Base-by-base conservation (phyloP, 345 rosid species). In the Citropsis articulata region DNA sequence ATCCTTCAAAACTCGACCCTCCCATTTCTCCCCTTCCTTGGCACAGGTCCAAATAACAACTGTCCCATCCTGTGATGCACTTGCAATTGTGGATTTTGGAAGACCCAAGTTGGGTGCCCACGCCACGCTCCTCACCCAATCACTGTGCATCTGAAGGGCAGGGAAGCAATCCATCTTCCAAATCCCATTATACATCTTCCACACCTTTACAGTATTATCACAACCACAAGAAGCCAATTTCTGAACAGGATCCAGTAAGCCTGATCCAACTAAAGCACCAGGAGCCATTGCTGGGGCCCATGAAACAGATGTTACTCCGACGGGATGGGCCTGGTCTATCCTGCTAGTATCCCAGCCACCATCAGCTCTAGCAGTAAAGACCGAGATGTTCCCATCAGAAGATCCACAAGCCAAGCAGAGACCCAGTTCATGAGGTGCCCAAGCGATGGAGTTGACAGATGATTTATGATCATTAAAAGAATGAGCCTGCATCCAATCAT, bases 111-210 rank as follows among this genome's bases (percentile, higher is more conserved):
- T 78, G 30, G 81, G 81, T 21, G 81, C 81, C 81, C 81, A 78
- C 4, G 81, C 76, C 7, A 78, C 81, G n/a, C 74, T 71, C 65
- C 81, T 72, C 27, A 78, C 81, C 81, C 81, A 78, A 65, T 78
- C 81, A 4, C 57, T 33, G 35, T 78, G 81, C 81, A 78, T 78
- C 30, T 78, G 81, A 24, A 78, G 81, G 31, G 81, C 81, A 2
- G 81, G 81, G 56, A 78, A 78, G 71, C 81, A 78, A 50, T 78
- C 81, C 77, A 78, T 64, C 77, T 78, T 78, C 81, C 81, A 78
- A 66, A 55, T 50, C 30, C 77, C 81, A 36, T 78, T 72, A 35
- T 66, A 53, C 62, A 78, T 66, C 77, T 71, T 78, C 81, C 81
- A 78, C 66, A 78, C 81, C 66, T 78, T 78, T 53, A 72, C 81